Evolutionary conservation across 2,329 filamentous ascomycete species (phyloP).

Genomic region (Penicillium olsonii): DNA sequence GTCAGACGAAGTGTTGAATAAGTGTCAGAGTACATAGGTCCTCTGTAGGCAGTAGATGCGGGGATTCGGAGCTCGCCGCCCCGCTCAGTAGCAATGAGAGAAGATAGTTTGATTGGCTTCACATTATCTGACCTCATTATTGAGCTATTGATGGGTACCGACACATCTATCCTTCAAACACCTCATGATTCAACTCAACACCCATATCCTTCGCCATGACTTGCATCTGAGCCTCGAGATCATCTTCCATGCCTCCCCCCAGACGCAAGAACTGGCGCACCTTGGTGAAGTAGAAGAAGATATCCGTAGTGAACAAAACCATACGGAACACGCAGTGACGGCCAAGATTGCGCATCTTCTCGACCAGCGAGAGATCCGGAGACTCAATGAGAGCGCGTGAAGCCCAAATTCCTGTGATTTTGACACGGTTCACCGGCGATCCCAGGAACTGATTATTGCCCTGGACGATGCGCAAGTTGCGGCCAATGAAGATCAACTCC

Average conservation of each 20-base stretch:
- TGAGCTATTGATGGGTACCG: background rate
- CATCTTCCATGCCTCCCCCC: constrained; percentile 89
- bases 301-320: constrained; percentile 73
- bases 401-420: constrained; percentile 92
- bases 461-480: constrained; percentile 90
- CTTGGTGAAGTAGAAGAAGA: constrained; percentile 81
- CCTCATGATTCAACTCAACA: constrained; percentile 81
- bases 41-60: too few relatives aligned
- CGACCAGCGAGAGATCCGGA: constrained; percentile 60
- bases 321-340: constrained; percentile 79
- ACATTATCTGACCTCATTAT: constrained; percentile 11
- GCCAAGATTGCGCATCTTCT: constrained; percentile 70
- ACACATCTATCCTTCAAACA: constrained; percentile 73
- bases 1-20: too few relatives aligned
- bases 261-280: constrained; percentile 73
- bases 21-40: too few relatives aligned
- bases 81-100: background rate
- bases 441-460: constrained; percentile 90
- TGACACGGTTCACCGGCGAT: constrained; percentile 85
- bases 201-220: constrained; percentile 88
- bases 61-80: background rate
- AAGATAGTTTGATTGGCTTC: too few relatives aligned
- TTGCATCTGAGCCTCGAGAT: constrained; percentile 84
- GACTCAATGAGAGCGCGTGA: constrained; percentile 78
- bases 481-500: constrained; percentile 87